Percentiles rank a stretch among this genome's conserved stretches.
Conservation (phyloP, 2,329 filamentous ascomycete genomes). For the Penicillium sp. region DNA sequence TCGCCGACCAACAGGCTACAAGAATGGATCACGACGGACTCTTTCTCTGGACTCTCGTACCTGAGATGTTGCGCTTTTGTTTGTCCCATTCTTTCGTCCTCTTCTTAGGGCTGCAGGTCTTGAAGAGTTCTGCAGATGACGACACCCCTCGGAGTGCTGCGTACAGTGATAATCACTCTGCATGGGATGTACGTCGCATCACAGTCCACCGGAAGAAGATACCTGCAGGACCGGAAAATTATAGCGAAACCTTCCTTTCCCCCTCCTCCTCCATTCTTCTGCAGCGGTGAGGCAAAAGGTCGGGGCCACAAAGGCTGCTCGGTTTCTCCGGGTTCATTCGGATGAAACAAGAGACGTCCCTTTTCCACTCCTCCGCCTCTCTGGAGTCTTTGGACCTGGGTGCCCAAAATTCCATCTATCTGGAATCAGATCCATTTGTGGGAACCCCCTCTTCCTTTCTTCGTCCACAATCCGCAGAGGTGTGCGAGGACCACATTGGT, state of each 20-base stretch:
- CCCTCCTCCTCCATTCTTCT: not conserved
- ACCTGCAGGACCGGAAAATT: not conserved
- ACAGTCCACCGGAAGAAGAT: not conserved
- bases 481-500: conserved; percentile 6
- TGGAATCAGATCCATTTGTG: conserved; percentile 1
- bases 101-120: not conserved
- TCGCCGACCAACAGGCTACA: not conserved
- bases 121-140: not conserved
- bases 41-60: not conserved
- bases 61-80: not conserved
- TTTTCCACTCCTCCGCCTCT: too few relatives aligned
- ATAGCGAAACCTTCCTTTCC: not conserved
- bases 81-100: not conserved
- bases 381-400: too few relatives aligned
- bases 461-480: not conserved
- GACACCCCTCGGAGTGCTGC: too few relatives aligned
- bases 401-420: conserved; percentile 2
- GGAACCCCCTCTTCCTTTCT: not conserved
- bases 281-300: conserved; percentile 1
- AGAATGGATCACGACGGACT: not conserved
- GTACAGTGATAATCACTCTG: too few relatives aligned
- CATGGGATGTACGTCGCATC: not conserved
- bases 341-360: not conserved
- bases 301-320: not conserved
- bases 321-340: not conserved